Evolutionary conservation across 169 alveolate species (phyloP), one percentile per base, ranked within the genome.

Genomic region (Amoebophrya sp.): DNA sequence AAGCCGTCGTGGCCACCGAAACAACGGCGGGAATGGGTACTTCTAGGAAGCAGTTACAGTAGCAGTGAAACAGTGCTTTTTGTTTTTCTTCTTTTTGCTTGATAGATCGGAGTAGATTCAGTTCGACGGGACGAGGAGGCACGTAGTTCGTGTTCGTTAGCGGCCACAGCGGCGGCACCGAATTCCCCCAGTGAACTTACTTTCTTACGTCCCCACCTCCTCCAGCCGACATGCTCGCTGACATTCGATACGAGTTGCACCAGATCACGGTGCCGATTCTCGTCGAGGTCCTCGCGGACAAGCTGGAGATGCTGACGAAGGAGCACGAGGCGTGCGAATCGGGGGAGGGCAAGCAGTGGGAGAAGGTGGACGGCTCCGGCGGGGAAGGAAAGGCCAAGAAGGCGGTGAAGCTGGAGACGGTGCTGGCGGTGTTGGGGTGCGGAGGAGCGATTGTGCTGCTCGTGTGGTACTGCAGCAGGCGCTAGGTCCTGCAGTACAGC

Each of bases 231-330:
- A 58, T 58, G 78, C 78, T 58, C 23, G 78, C 78, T 13, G 78
- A 58, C 78, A 58, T 58, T n/a, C 78, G 78, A 10, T 58, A 58
- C 23, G 78, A 58, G 78, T 58, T 58, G 78, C 78, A 58, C 34
- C 78, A 58, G 78, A 58, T 58, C 78, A 58, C 78, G 78, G 78
- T 58, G 78, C 78, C 78, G 38, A n/a, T 58, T 16, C 78, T 58
- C 26, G 78, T 58, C 29, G 78, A 58, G 34, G 78, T 58, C 5
- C 78, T 58, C 7, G 78, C 78, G 78, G 78, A 58, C 34, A 58
- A 58, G 78, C 4, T 58, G 29, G 78, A 58, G 23, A 58, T 58
- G 78, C 78, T 58, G 29, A 10, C 7, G 78, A 58, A 58, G 78
- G 29, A 58, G 78, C 78, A 58, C 78, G 34, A 13, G 34, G 78